phyloP scores from a whole-genome alignment of 1,284 basidiomycete genomes.

The Veloporphyrellus conicus region DNA sequence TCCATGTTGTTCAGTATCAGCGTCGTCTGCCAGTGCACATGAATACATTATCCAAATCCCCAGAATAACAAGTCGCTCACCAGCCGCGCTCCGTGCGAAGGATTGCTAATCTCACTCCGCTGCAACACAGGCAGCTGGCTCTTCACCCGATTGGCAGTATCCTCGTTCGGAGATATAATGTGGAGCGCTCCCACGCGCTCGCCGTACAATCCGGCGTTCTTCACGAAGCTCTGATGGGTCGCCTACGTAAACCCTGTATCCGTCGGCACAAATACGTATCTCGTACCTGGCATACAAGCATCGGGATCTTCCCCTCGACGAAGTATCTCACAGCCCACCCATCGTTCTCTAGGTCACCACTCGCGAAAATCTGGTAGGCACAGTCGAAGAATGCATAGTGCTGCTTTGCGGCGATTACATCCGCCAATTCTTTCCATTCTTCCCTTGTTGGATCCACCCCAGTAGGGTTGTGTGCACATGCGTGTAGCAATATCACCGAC shows the following conservation, averaged over 20 bases:
- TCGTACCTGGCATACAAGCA: too few relatives aligned
- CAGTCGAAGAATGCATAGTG: slow-evolving; percentile 95
- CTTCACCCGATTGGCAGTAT: slow-evolving; percentile 86
- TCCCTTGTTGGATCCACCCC: slow-evolving; percentile 92
- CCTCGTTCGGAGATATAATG: slow-evolving; percentile 65
- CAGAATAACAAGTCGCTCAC: slow-evolving; percentile 41
- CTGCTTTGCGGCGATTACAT: slow-evolving; percentile 82
- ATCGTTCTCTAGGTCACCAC: slow-evolving; percentile 83
- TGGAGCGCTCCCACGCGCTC: slow-evolving; percentile 97
- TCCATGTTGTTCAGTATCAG: slow-evolving; percentile 70
- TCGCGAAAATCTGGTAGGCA: slow-evolving; percentile 97
- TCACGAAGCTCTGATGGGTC: slow-evolving; percentile 93
- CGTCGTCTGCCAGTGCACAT: slow-evolving; percentile 59
- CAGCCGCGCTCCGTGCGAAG: slow-evolving; percentile 84
- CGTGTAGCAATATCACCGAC: slow-evolving; percentile 85
- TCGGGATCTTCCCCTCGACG: too few relatives aligned
- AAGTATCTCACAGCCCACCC: slow-evolving; percentile 96
- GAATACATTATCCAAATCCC: neutral
- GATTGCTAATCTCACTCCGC: slow-evolving; percentile 91
- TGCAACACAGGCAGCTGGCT: slow-evolving; percentile 87
- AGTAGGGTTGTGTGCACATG: slow-evolving; percentile 97
- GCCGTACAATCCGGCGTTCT: slow-evolving; percentile 99
- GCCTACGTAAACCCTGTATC: too few relatives aligned
- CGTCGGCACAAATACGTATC: too few relatives aligned
- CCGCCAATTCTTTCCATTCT: slow-evolving; percentile 92